phyloP scores from a whole-genome alignment of 176 grass and related monocot genomes.

The Puya raimondii region DNA sequence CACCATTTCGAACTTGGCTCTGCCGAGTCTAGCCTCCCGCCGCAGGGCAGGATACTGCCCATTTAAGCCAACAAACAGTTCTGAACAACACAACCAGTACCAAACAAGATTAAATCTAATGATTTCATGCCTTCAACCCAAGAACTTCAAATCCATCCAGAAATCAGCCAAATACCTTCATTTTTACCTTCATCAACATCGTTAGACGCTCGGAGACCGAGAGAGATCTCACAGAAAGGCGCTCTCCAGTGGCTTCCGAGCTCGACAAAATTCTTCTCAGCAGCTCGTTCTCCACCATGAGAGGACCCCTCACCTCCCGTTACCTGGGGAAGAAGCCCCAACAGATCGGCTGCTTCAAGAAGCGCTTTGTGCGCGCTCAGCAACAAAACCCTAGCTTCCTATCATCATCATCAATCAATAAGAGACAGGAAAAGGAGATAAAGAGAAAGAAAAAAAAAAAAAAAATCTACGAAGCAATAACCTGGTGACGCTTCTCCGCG shows the following conservation, averaged over 20 bases:
- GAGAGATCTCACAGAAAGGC: conserved; percentile 57
- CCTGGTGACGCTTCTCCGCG: conserved; percentile 71
- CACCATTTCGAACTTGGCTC: too few species aligned
- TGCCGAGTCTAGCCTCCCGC: too few species aligned
- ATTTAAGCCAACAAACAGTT: too few species aligned
- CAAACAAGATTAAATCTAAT: too few species aligned
- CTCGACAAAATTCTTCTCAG: conserved; percentile 48
- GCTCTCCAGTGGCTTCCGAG: conserved; percentile 64
- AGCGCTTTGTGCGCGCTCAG: conserved; percentile 42
- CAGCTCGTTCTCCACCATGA: conserved; percentile 17
- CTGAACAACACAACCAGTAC: too few species aligned
- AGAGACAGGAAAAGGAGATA: not conserved
- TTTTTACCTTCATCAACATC: conserved; percentile 33
- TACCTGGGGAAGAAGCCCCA: conserved; percentile 39
- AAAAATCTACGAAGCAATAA: not conserved
- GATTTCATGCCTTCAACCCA: too few species aligned
- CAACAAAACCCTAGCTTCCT: conserved; percentile 63
- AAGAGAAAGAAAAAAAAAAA: conserved; percentile 7
- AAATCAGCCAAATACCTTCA: not conserved
- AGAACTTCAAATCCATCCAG: too few species aligned
- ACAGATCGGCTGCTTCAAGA: conserved; percentile 36
- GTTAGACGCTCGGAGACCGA: conserved; percentile 26
- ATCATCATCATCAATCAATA: not conserved
- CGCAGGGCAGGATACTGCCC: too few species aligned
- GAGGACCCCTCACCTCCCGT: conserved; percentile 13